Evolutionary conservation across 257 asterid genomes (phyloP).

Genomic region (Gardenia jasminoides): DNA sequence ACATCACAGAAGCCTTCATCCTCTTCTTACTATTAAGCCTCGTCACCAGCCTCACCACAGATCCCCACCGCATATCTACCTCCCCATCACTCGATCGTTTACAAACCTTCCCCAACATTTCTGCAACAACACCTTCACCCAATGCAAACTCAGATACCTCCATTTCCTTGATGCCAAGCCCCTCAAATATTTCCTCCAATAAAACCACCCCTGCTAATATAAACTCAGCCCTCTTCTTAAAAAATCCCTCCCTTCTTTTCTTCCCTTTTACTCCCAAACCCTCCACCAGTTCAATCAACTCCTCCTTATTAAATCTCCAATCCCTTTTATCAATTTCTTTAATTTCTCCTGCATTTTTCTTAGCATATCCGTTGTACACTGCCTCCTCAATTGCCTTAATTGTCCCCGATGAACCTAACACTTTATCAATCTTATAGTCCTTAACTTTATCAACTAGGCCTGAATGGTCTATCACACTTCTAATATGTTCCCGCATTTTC

Average conservation of each 20-base stretch:
- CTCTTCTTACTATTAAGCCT: conserved; percentile 60
- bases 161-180: conserved; percentile 57
- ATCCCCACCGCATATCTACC: conserved; percentile 72
- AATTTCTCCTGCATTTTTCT: conserved; percentile 28
- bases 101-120: conserved; percentile 49
- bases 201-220: conserved; percentile 67
- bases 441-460: conserved; percentile 46
- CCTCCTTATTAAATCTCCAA: conserved; percentile 60
- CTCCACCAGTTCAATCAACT: conserved; percentile 51
- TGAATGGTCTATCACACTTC: conserved; percentile 35
- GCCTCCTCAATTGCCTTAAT: conserved; percentile 70
- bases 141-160: conserved; percentile 77
- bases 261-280: conserved; percentile 47
- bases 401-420: conserved; percentile 77
- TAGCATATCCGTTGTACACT: conserved; percentile 46
- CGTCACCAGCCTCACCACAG: conserved; percentile 50
- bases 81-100: conserved; percentile 42
- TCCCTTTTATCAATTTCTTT: conserved; percentile 49
- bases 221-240: conserved; percentile 53
- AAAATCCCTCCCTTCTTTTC: conserved; percentile 39
- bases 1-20: conserved; percentile 59
- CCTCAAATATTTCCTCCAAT: conserved; percentile 56
- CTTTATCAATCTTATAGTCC: conserved; percentile 45
- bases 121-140: conserved; percentile 72
- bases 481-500: conserved; percentile 52